These are phyloP conservation scores for Sphaerostilbella broomeana DNA, from an alignment of 2,329 filamentous ascomycete genomes.

Conservation along the genomic window DNA sequence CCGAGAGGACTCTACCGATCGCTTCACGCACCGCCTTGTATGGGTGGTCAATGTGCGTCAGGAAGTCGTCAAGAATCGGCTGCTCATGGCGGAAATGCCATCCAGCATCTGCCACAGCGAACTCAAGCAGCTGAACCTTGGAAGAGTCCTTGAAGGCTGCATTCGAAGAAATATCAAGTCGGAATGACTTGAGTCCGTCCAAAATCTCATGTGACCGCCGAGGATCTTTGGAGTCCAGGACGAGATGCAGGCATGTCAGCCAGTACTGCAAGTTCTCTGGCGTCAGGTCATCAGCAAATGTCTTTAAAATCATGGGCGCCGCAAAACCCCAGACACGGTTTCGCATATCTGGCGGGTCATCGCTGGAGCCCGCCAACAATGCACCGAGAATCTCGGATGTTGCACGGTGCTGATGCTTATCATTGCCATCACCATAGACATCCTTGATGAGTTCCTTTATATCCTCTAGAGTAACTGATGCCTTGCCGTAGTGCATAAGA, in stretches of 20 bases:
- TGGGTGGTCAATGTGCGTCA: constrained; percentile 88
- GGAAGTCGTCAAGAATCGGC: constrained; percentile 82
- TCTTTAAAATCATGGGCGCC: constrained; percentile 76
- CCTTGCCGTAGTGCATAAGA: constrained; percentile 73
- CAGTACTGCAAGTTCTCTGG: constrained; percentile 94
- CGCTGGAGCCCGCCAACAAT: constrained; percentile 71
- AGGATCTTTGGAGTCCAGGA: constrained; percentile 83
- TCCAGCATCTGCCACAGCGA: constrained; percentile 77
- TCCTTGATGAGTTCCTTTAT: constrained; percentile 72
- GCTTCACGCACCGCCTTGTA: constrained; percentile 96
- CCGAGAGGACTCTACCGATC: constrained; percentile 82
- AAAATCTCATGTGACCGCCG: constrained; percentile 80
- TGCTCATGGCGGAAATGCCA: constrained; percentile 94
- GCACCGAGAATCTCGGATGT: constrained; percentile 90
- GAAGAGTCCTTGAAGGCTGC: constrained; percentile 98
- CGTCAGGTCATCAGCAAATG: constrained; percentile 87
- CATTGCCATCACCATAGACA: constrained; percentile 85
- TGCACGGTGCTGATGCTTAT: constrained; percentile 95
- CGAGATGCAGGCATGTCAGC: constrained; percentile 86
- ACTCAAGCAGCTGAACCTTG: constrained; percentile 86
- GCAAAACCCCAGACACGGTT: constrained; percentile 81
- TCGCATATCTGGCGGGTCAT: constrained; percentile 67
- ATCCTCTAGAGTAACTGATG: constrained; percentile 75
- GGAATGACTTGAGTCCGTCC: constrained; percentile 74
- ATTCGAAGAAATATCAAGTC: constrained; percentile 89